Base-by-base conservation (phyloP, 1,139 yeast genomes). In the Sugiyamaella pinicola region DNA sequence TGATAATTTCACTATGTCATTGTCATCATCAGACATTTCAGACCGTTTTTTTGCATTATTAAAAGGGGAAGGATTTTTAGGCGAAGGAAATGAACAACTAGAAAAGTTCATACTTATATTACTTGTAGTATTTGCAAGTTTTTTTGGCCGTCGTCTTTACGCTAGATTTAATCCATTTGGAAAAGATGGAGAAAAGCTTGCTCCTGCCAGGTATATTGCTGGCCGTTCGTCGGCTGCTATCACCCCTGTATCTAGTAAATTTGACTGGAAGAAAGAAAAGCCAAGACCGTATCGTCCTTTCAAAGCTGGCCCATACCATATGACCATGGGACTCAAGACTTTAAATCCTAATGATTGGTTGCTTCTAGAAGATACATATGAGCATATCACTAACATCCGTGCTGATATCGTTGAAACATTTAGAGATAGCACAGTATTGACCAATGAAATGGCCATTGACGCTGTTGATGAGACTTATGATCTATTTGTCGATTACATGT, bases 251-350 rank as follows among this genome's bases (percentile, higher is more conserved):
- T 56, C 53, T 9, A 45, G 51, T n/a, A 58, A 52, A 15, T 69
- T 69, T 47, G 62, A 64, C 51, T 85, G 87, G 85, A 61, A 70
- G 17, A 61, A 61, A 8, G 69, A 71, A 4, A 66, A 71, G 52
- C 88, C 84, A n/a, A 69, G 71, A 53, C 76, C 71, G 47, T 79
- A 75, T 66, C 77, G 88, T 51, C 88, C 89, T 2, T 81, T 82
- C 72, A 82, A 81, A 63, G 77, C 80, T 51, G 85, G 84, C 3
- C 75, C 73, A 37, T 85, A 83, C 63, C 80, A 79, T 58, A 70
- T 86, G 69, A 85, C 85, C 3, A 82, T 86, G 87, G 91, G 87
- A 0, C 77, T 86, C 51, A 76, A 75, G 54, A 76, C 73, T 48
- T 68, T 82, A 41, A 77, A 78, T 29, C 76, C 79, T 5, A 77